Conservation (phyloP, 768 basidiomycete genomes). For the Rubroboletus satanas region DNA sequence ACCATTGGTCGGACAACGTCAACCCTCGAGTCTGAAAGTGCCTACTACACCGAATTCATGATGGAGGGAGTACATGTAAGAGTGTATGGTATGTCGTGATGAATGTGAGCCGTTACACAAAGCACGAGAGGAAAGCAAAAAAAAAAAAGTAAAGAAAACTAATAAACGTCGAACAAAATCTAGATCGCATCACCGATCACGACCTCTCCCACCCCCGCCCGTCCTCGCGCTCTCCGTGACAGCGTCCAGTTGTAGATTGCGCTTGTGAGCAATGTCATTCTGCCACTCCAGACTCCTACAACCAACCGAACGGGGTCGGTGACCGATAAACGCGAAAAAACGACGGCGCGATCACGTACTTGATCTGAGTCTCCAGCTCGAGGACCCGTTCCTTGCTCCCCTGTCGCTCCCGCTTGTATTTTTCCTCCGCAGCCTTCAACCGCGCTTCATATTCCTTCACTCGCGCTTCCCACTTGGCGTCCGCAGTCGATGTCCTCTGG, state of each 20-base stretch:
- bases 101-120: conserved; percentile 1
- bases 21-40: background rate
- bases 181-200: conserved; percentile 18
- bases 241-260: conserved; percentile 40
- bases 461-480: conserved; percentile 91
- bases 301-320: background rate
- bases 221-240: conserved; percentile 30
- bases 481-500: conserved; percentile 66
- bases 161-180: background rate
- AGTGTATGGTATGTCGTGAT: conserved; percentile 17
- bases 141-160: background rate
- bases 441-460: conserved; percentile 88
- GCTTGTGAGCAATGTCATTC: conserved; percentile 72
- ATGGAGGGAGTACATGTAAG: conserved; percentile 4
- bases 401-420: conserved; percentile 88
- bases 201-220: conserved; percentile 9
- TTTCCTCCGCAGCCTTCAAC: conserved; percentile 81
- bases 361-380: conserved; percentile 69
- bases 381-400: conserved; percentile 83
- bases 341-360: conserved; percentile 50
- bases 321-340: background rate
- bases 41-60: background rate
- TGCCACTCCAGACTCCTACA: conserved; percentile 71
- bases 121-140: conserved; percentile 11
- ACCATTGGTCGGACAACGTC: no score